Evolutionary conservation across 2,329 filamentous ascomycete genomes (phyloP).

Genomic region (Pestalotiopsis sp.): DNA sequence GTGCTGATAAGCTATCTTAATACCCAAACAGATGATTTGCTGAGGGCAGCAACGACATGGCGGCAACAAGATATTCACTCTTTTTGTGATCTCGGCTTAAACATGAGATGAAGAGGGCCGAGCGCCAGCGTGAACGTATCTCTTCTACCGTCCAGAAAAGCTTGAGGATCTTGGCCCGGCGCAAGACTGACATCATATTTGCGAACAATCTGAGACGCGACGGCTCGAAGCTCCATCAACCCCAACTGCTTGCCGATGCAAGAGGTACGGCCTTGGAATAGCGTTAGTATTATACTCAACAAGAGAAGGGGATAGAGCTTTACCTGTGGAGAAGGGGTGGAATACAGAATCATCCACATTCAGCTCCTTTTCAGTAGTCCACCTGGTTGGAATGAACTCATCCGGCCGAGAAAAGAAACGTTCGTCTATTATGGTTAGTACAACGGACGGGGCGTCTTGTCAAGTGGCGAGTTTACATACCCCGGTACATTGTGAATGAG

Average conservation of each 20-base stretch:
- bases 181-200: conserved; percentile 14
- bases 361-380: conserved; percentile 22
- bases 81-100: background rate
- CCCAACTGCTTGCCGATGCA: conserved; percentile 40
- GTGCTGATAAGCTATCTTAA: background rate
- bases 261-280: conserved; percentile 23
- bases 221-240: conserved; percentile 30
- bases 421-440: conserved; percentile 15
- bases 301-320: background rate
- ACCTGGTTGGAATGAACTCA: conserved; percentile 27
- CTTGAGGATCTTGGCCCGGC: conserved; percentile 1
- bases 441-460: conserved; percentile 3
- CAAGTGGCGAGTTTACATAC: conserved; percentile 15
- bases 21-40: background rate
- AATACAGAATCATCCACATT: conserved; percentile 24
- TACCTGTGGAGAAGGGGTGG: conserved; percentile 30
- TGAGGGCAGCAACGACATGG: background rate
- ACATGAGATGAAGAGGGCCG: conserved; percentile 4
- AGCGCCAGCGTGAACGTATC: conserved; percentile 9
- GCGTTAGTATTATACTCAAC: background rate
- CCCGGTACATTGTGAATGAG: conserved; percentile 26
- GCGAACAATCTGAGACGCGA: conserved; percentile 7
- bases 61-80: background rate
- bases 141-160: background rate
- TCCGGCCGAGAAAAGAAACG: conserved; percentile 23